Evolutionary conservation across 2,329 filamentous ascomycete species (phyloP), one percentile per base, ranked within the genome.

Genomic region (Pseudogymnoascus sp.): DNA sequence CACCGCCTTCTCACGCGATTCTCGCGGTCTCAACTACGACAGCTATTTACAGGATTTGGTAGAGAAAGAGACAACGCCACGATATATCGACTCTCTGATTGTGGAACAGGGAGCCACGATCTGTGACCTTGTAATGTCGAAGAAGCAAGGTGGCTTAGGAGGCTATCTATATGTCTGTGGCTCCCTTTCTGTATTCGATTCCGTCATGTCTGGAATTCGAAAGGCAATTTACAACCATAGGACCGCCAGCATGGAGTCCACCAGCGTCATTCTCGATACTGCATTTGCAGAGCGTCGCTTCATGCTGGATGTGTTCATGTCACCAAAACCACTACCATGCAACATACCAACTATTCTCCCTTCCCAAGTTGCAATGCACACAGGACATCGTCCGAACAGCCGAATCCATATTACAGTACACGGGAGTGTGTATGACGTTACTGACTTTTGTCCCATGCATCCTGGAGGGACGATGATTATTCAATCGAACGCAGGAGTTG

Each of bases 301-400:
- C 68, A 84, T 84, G 82, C 70, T 83, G 0, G 81, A 84, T 64
- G 80, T 84, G 41, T 84, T 84, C 70, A 83, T 83, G 81, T 79
- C 80, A 1, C 82, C 81, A 1, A 81, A 79, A 63, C 77, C 81
- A 0, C 75, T 83, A 1, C 78, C 81, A 0, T 81, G 78, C 69
- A 79, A 82, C 50, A 73, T 78, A 0, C 78, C 80, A 0, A 80
- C 78, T 0, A 82, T 84, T 16, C 76, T 81, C 0, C 71, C 81
- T 2, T 82, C 81, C 0, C 75, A 79, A 64, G 73, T 84, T 5
- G 79, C 81, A 6, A 69, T 75, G 2, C 76, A 84, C 60, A 84
- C 82, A 0, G 82, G 81, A 0, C 81, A 84, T 63, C 73, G 78
- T 0, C 76, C 77, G 3, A 77, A 74, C 3, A 75, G 75, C 3